These are phyloP conservation scores for Verticillium zaregamsianum DNA, from an alignment of 2,329 filamentous ascomycete genomes.

Conservation along the genomic window DNA sequence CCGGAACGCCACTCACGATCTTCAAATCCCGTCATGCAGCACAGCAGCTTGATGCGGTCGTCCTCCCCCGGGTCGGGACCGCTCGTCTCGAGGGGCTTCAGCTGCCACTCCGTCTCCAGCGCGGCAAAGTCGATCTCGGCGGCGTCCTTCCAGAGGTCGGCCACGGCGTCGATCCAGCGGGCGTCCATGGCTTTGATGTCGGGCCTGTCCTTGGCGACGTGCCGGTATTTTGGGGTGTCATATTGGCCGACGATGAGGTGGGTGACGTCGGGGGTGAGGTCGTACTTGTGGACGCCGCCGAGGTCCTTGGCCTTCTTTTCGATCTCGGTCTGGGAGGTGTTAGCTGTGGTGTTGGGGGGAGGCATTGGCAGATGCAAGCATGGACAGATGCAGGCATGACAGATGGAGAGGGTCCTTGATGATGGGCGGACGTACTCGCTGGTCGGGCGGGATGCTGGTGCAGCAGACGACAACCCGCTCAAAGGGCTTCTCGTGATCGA, in stretches of 20 bases:
- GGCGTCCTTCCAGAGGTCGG: slow-evolving; percentile 75
- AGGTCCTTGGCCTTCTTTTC: slow-evolving; percentile 68
- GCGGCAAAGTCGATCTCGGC: slow-evolving; percentile 67
- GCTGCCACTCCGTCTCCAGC: slow-evolving; percentile 62
- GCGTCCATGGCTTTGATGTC: slow-evolving; percentile 80
- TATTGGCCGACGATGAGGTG: slow-evolving; percentile 89
- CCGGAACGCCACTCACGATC: slow-evolving; percentile 30
- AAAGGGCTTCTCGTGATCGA: slow-evolving; percentile 61
- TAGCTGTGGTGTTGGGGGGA: neutral
- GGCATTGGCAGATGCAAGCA: neutral
- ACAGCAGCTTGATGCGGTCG: slow-evolving; percentile 38
- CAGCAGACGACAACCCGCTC: slow-evolving; percentile 77
- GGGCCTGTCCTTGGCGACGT: slow-evolving; percentile 83
- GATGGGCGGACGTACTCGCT: neutral
- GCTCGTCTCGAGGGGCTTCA: slow-evolving; percentile 58
- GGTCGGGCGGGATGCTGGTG: slow-evolving; percentile 60
- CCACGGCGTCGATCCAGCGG: slow-evolving; percentile 80
- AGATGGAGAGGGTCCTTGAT: neutral
- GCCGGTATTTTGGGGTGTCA: slow-evolving; percentile 89
- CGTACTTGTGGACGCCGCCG: slow-evolving; percentile 81
- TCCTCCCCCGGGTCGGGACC: slow-evolving; percentile 33
- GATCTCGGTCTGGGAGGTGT: slow-evolving; percentile 42
- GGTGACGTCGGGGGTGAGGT: slow-evolving; percentile 93
- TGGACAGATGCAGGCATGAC: no score
- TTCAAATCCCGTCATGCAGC: slow-evolving; percentile 56